phyloP scores from a whole-genome alignment of 2,329 filamentous ascomycete species.

The Hawksworthiomyces lignivorus region DNA sequence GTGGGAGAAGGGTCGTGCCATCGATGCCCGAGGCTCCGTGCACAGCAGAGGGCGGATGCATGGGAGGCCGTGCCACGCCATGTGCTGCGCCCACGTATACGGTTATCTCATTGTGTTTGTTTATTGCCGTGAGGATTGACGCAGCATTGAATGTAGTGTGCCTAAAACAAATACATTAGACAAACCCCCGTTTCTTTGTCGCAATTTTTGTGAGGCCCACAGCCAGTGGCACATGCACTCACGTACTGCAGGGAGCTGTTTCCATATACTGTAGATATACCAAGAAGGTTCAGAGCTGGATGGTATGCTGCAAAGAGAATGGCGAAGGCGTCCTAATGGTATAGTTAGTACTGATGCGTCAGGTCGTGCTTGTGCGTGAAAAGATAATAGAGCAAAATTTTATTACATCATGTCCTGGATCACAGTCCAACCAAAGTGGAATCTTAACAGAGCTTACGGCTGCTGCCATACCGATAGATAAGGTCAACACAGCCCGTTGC shows the following conservation, averaged over 20 bases:
- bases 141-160: slow-evolving; percentile 83
- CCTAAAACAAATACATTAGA: too few relatives aligned
- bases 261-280: slow-evolving; percentile 87
- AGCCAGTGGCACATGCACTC: neutral
- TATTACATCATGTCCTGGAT: slow-evolving; percentile 61
- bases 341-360: neutral
- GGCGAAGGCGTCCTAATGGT: slow-evolving; percentile 74
- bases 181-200: too few relatives aligned
- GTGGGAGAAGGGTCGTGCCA: slow-evolving; percentile 74
- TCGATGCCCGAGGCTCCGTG: slow-evolving; percentile 86
- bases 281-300: slow-evolving; percentile 69
- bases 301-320: slow-evolving; percentile 82
- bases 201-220: too few relatives aligned
- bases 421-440: slow-evolving; percentile 56
- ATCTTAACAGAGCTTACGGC: too few relatives aligned
- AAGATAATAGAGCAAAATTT: too few relatives aligned
- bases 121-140: slow-evolving; percentile 76
- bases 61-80: slow-evolving; percentile 64
- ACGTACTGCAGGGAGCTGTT: slow-evolving; percentile 68
- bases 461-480: too few relatives aligned
- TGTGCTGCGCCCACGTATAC: slow-evolving; percentile 68
- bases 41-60: slow-evolving; percentile 71
- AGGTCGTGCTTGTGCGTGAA: neutral
- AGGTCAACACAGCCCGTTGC: too few relatives aligned
- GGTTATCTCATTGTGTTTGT: slow-evolving; percentile 58